Evolutionary conservation across 2,329 filamentous ascomycete species (phyloP).

Genomic region (Drechslerella stenobrocha): DNA sequence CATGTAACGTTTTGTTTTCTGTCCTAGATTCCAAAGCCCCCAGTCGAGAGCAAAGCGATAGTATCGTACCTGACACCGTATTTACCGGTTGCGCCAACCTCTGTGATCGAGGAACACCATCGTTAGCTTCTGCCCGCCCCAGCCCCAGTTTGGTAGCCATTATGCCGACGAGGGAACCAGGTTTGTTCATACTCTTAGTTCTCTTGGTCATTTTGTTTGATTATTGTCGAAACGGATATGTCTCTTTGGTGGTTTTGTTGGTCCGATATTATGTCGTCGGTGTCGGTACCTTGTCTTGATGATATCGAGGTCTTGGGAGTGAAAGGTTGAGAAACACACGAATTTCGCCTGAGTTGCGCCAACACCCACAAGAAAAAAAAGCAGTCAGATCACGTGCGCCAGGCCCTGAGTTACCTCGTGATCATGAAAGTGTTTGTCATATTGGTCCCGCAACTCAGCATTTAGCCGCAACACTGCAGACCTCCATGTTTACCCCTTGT

Average conservation of each 20-base stretch:
- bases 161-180: no score
- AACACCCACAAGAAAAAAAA: constrained; percentile 41
- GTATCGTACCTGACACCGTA: constrained; percentile 87
- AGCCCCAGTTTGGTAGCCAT: no score
- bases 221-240: constrained; percentile 47
- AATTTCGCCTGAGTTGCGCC: constrained; percentile 42
- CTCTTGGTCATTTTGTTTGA: constrained; percentile 84
- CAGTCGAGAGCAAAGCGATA: constrained; percentile 50
- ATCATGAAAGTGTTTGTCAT: constrained; percentile 8
- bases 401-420: constrained; percentile 25
- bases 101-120: constrained; percentile 56
- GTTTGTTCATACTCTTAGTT: constrained; percentile 82
- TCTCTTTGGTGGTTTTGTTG: constrained; percentile 50
- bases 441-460: not conserved
- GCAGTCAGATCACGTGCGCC: constrained; percentile 45
- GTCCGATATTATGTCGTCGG: constrained; percentile 5
- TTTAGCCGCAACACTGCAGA: not conserved
- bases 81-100: constrained; percentile 99
- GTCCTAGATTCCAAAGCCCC: constrained; percentile 32
- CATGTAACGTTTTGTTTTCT: constrained; percentile 22
- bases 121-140: constrained; percentile 50
- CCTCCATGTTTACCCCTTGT: not conserved
- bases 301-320: constrained; percentile 33
- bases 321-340: constrained; percentile 34
- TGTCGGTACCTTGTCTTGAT: constrained; percentile 18